These are phyloP conservation scores for Schizonepeta tenuifolia DNA, from an alignment of 257 asterid genomes.

Conservation along the genomic window DNA sequence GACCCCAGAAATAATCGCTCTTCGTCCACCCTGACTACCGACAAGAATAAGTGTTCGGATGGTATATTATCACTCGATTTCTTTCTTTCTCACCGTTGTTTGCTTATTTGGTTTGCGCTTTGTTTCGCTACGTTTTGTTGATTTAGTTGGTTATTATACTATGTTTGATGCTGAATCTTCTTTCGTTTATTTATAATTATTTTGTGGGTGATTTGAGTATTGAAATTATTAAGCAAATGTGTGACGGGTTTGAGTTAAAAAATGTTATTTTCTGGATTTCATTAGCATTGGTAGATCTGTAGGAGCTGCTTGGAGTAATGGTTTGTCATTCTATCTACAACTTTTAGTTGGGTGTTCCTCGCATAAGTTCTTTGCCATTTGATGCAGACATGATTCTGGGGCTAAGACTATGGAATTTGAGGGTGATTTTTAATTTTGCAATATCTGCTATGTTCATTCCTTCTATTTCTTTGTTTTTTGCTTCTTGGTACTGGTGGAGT, in stretches of 20 bases:
- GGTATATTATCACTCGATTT: conserved; percentile 33
- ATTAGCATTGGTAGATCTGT: conserved; percentile 21
- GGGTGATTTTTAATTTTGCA: background rate
- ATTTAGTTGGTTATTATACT: conserved; percentile 1
- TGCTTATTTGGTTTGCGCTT: conserved; percentile 6
- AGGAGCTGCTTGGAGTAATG: conserved; percentile 9
- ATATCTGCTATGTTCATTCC: background rate
- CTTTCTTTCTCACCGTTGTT: background rate
- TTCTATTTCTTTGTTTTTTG: background rate
- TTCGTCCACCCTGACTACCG: conserved; percentile 39
- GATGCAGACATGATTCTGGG: background rate
- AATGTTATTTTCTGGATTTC: background rate
- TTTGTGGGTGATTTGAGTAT: background rate
- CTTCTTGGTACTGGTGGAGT: conserved; percentile 19
- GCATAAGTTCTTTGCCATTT: background rate
- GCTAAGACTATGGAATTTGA: background rate
- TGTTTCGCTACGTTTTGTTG: background rate
- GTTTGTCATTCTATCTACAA: conserved; percentile 8
- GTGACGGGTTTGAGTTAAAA: background rate
- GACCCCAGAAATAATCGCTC: conserved; percentile 49
- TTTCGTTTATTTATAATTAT: conserved; percentile 10
- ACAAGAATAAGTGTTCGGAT: conserved; percentile 48
- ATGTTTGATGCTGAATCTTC: conserved; percentile 1
- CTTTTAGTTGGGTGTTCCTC: conserved; percentile 5
- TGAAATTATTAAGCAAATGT: background rate